These are phyloP conservation scores for Sisymbrium irio DNA, from an alignment of 345 rosid species.

Conservation along the genomic window DNA sequence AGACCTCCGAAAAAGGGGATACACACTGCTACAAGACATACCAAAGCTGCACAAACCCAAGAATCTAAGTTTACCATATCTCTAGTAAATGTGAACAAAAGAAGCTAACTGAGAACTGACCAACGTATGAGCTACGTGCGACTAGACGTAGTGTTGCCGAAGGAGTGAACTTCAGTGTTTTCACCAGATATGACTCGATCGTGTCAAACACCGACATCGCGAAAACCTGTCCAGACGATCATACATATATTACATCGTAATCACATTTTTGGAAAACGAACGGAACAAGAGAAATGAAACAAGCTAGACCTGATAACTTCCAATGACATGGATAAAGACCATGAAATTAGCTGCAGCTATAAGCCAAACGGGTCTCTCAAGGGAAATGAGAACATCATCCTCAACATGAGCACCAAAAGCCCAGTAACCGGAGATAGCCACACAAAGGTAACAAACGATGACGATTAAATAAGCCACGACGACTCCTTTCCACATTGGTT, in stretches of 20 bases:
- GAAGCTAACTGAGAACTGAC: constrained; percentile 23
- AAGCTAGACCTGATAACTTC: constrained; percentile 51
- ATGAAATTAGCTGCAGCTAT: constrained; percentile 45
- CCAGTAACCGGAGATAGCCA: constrained; percentile 47
- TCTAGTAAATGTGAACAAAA: background rate
- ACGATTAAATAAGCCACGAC: constrained; percentile 46
- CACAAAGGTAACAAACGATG: constrained; percentile 43
- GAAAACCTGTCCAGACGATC: constrained; percentile 39
- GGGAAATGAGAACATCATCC: constrained; percentile 54
- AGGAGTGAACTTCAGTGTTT: constrained; percentile 36
- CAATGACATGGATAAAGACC: constrained; percentile 55
- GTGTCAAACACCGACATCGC: constrained; percentile 52
- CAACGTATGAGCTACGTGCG: constrained; percentile 45
- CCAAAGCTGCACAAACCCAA: constrained; percentile 37
- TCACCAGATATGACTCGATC: constrained; percentile 43
- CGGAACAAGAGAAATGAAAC: background rate
- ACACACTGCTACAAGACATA: constrained; percentile 47
- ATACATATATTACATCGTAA: background rate
- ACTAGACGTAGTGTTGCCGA: constrained; percentile 33
- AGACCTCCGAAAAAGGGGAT: constrained; percentile 64
- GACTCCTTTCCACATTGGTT: constrained; percentile 63
- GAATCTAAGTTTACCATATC: background rate
- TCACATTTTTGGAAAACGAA: background rate
- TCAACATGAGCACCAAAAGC: constrained; percentile 49
- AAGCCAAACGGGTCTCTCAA: constrained; percentile 45